phyloP scores from a whole-genome alignment of 306 rosid species.

The Trifolium pratense region DNA sequence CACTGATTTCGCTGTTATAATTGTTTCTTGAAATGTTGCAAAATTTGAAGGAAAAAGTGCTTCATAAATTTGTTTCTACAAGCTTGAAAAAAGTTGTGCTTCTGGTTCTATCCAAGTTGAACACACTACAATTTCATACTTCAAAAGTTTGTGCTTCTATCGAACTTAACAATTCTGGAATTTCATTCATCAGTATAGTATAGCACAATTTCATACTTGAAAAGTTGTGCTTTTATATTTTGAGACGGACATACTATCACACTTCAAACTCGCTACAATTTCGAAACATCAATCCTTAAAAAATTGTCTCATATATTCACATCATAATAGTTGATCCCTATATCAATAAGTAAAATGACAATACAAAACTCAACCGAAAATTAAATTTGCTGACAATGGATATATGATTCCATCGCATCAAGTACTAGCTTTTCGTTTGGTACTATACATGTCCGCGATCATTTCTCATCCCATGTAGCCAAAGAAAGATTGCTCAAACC shows the following conservation, averaged over 20 bases:
- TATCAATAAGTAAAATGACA: slow-evolving; percentile 2
- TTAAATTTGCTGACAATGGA: neutral
- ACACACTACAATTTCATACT: too few relatives aligned
- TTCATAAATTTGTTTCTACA: too few relatives aligned
- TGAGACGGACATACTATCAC: neutral
- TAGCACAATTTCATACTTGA: too few relatives aligned
- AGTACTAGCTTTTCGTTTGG: neutral
- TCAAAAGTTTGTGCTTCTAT: too few relatives aligned
- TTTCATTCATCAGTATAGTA: too few relatives aligned
- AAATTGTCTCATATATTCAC: neutral
- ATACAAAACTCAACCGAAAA: neutral
- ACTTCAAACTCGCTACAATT: neutral
- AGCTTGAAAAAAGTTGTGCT: too few relatives aligned
- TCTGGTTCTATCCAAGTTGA: too few relatives aligned
- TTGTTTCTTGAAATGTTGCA: too few relatives aligned
- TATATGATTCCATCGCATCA: neutral
- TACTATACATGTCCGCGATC: slow-evolving; percentile 1
- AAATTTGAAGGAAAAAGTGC: too few relatives aligned
- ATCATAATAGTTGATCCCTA: neutral
- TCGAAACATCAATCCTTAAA: neutral
- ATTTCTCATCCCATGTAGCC: neutral
- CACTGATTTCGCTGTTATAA: too few relatives aligned
- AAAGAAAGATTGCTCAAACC: slow-evolving; percentile 24
- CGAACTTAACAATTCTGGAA: too few relatives aligned
- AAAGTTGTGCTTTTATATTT: too few relatives aligned